phyloP scores from a whole-genome alignment of 2,329 filamentous ascomycete species.

The Pestalotiopsis sp. region DNA sequence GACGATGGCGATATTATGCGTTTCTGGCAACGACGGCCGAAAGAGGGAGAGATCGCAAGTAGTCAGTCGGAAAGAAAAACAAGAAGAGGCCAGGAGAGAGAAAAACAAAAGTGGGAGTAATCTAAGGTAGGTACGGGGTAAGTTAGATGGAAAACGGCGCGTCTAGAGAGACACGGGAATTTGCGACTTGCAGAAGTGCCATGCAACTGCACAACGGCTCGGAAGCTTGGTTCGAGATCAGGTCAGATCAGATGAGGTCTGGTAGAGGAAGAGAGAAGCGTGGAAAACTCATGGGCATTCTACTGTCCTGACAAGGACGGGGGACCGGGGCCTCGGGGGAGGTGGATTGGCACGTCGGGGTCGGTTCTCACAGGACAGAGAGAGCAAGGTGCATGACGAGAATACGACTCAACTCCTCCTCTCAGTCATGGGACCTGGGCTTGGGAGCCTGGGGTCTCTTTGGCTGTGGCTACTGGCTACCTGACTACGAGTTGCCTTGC shows the following conservation, averaged over 20 bases:
- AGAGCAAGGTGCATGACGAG: neutral
- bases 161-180: neutral
- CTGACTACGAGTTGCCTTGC: neutral
- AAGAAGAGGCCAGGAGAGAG: neutral
- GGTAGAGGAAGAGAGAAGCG: too few relatives aligned
- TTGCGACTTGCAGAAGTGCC: neutral
- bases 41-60: neutral
- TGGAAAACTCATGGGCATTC: too few relatives aligned
- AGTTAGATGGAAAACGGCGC: neutral
- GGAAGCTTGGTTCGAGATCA: constrained; percentile 2
- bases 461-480: neutral
- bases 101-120: neutral
- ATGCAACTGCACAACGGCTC: neutral
- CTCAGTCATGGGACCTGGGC: neutral
- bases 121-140: neutral
- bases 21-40: neutral
- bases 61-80: neutral
- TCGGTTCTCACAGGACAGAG: neutral
- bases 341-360: neutral
- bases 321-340: neutral
- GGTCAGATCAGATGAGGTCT: neutral
- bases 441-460: neutral
- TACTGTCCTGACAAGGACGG: too few relatives aligned
- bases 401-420: neutral
- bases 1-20: neutral